phyloP scores from a whole-genome alignment of 352 stramenopile genomes.

The Phytophthora brassicae region DNA sequence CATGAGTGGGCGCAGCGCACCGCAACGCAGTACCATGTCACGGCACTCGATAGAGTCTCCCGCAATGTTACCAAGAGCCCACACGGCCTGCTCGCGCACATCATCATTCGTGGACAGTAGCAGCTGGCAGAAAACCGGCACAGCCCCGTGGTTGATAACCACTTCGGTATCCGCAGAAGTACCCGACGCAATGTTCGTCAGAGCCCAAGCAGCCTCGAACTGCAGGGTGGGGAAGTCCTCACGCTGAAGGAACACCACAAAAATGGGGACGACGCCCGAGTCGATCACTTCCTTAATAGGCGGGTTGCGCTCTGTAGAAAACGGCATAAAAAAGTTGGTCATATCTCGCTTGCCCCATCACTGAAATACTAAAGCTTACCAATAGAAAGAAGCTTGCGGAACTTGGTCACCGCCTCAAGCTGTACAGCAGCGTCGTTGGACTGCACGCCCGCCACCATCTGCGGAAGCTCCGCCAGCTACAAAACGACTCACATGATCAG shows the following conservation, averaged over 20 bases:
- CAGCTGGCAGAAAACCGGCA: conserved; percentile 97
- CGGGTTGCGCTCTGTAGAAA: conserved; percentile 93
- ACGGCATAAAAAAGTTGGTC: conserved; percentile 6
- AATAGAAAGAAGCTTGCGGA: conserved; percentile 98
- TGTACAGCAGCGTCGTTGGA: conserved; percentile 90
- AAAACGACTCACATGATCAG: conserved; percentile 15
- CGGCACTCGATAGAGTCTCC: conserved; percentile 96
- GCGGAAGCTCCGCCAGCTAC: conserved; percentile 93
- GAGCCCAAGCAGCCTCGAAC: conserved; percentile 99
- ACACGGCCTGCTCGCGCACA: conserved; percentile 96
- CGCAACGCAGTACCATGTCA: conserved; percentile 94
- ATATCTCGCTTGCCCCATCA: not conserved
- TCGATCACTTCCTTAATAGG: conserved; percentile 99
- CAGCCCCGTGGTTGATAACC: conserved; percentile 96
- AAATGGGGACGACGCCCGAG: conserved; percentile 96
- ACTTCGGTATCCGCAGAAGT: conserved; percentile 97
- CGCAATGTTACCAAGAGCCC: conserved; percentile 99
- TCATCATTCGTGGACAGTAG: conserved; percentile 96
- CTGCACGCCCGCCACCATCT: conserved; percentile 94
- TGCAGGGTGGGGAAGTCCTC: conserved; percentile 93
- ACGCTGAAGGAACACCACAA: conserved; percentile 97
- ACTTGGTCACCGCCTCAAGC: conserved; percentile 97
- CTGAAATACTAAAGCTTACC: conserved; percentile 43
- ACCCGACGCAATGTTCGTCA: conserved; percentile 99
- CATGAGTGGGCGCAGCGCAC: conserved; percentile 94